A percentile compares a stretch with the other conserved stretches of the same genome.
Evolutionary conservation across 2,329 filamentous ascomycete genomes (phyloP).

Genomic region (Aaosphaeria pasadenensis): DNA sequence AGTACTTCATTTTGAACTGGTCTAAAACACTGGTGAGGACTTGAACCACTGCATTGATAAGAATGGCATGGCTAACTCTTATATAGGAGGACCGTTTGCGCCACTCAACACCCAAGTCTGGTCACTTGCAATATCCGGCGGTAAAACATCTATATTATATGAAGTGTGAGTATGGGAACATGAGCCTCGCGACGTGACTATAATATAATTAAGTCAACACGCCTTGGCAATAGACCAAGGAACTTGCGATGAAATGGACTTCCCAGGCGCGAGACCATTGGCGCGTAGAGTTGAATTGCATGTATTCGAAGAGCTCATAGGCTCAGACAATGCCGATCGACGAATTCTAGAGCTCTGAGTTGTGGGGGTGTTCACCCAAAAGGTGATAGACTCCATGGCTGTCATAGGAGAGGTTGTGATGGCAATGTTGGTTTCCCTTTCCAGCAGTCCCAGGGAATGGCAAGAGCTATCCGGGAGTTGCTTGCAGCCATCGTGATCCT

Average conservation of each 20-base stretch:
- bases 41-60: neutral
- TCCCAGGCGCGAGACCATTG: neutral
- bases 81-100: constrained; percentile 4
- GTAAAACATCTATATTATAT: constrained; percentile 24
- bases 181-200: constrained; percentile 22
- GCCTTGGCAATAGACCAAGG: constrained; percentile 16
- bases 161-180: constrained; percentile 15
- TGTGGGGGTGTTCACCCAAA: neutral
- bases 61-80: constrained; percentile 1
- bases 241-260: constrained; percentile 3
- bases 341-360: neutral
- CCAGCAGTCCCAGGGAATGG: no score
- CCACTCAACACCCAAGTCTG: neutral
- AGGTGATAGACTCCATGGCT: neutral
- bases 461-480: neutral
- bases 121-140: constrained; percentile 12
- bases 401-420: neutral
- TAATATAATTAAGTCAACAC: constrained; percentile 24
- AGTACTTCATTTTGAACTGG: constrained; percentile 29
- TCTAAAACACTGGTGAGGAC: constrained; percentile 1
- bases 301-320: neutral
- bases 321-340: neutral
- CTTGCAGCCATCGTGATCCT: neutral
- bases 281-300: neutral
- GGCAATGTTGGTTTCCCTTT: neutral